Conservation (phyloP, 306 rosid genomes). For the peach (Prunus persica) region DNA sequence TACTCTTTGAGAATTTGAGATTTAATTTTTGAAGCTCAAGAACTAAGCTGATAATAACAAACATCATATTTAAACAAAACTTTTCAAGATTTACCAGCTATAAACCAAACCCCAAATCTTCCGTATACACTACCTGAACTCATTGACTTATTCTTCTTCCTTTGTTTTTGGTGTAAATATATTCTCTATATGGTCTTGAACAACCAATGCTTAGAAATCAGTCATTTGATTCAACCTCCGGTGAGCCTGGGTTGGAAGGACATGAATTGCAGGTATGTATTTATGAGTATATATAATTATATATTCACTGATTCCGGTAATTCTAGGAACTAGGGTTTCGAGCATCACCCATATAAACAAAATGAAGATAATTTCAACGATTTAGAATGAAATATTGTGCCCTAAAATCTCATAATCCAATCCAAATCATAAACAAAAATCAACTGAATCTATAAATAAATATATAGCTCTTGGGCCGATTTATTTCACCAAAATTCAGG, state of each 20-base stretch:
- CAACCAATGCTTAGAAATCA: too few species aligned
- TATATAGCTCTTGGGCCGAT: background rate
- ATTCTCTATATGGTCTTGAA: too few species aligned
- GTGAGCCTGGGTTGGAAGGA: background rate
- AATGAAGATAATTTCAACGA: background rate
- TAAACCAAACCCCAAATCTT: too few species aligned
- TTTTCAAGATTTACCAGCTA: too few species aligned
- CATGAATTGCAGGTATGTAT: too few species aligned
- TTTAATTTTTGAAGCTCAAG: background rate
- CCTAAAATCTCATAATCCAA: background rate
- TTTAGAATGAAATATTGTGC: background rate
- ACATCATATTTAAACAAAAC: too few species aligned
- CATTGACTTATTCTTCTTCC: too few species aligned
- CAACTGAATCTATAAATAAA: background rate
- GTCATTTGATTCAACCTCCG: background rate
- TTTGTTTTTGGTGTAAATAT: too few species aligned
- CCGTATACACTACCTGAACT: background rate
- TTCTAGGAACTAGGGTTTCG: constrained; percentile 8
- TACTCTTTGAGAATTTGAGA: background rate
- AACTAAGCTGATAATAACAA: background rate
- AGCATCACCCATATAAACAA: background rate
- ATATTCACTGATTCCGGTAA: background rate
- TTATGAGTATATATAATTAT: background rate
- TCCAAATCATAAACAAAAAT: background rate
- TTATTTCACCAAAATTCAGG: background rate